Evolutionary conservation across 768 basidiomycete genomes (phyloP), one percentile per base, ranked within the genome.

Genomic region (Gloeophyllum trabeum): DNA sequence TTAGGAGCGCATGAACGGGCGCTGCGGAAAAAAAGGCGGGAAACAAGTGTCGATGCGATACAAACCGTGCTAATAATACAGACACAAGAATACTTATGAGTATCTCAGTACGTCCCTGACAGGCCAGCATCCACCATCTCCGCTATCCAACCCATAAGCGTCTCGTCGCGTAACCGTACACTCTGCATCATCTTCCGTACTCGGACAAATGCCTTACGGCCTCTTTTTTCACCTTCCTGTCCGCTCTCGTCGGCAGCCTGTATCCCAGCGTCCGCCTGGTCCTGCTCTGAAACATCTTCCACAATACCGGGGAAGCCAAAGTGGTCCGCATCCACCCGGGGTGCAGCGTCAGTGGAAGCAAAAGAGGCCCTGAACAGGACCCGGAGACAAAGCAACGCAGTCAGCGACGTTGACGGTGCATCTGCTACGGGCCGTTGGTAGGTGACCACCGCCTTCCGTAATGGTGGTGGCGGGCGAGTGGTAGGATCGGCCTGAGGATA

Each of bases 251-350:
- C n/a, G n/a, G n/a, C n/a, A n/a, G n/a, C n/a, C 10, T 49, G 51
- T 1, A 38, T 45, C 13, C 42, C 51, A 39, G 20, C 36, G 20
- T 37, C 45, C 4, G 44, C 58, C n/a, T n/a, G n/a, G 39, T 76
- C 74, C 42, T 71, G 70, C 14, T 81, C 86, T n/a, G 77, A 82
- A n/a, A 73, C 70, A 18, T 84, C 86, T 46, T 88, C 83, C 26
- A 87, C 64, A 18, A 87, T 42, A 0, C 83, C 89, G 4, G 92
- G 92, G 58, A 94, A 88, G 0, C 91, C 91, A 58, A 92, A 94
- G 48, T 87, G 84, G 44, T 93, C 88, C 18, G 74, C 81, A 53
- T 87, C 82, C 2, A 70, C 79, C 21, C 84, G 71, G 24, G 85
- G 84, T 4, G 72, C 72, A 2, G 65, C 57, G 48, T 86, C 85